A percentile compares a stretch with the other conserved stretches of the same genome.
Conservation (phyloP, 176 grass and related monocot genomes). For the Aegilops speltoides region DNA sequence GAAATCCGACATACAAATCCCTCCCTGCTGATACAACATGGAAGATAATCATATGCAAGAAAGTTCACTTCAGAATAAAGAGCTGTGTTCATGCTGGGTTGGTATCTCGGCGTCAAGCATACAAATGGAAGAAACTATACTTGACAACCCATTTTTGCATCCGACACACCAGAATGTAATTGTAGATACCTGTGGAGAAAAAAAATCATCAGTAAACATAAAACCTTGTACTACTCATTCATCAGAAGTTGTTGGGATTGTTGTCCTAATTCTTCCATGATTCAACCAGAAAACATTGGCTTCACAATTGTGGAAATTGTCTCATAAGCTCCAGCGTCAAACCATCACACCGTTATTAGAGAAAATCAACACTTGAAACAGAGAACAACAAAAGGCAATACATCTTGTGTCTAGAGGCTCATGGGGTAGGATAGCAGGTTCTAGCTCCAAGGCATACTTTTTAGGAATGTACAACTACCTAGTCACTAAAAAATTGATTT, state of each 20-base stretch:
- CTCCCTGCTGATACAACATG: background rate
- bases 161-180: background rate
- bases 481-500: too few species aligned
- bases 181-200: background rate
- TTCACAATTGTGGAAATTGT: background rate
- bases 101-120: background rate
- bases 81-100: background rate
- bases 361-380: background rate
- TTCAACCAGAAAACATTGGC: background rate
- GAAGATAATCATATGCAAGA: background rate
- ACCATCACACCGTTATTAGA: background rate
- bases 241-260: background rate
- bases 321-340: background rate
- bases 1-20: background rate
- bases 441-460: too few species aligned
- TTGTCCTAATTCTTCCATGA: background rate
- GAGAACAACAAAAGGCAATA: background rate
- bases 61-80: background rate
- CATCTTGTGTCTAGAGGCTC: background rate
- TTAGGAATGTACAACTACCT: too few species aligned
- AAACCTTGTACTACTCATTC: background rate
- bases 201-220: background rate
- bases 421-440: background rate
- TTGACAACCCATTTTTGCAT: background rate
- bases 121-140: background rate